Base-by-base conservation (phyloP, 805 yeast species). In the Candida suzukii region DNA sequence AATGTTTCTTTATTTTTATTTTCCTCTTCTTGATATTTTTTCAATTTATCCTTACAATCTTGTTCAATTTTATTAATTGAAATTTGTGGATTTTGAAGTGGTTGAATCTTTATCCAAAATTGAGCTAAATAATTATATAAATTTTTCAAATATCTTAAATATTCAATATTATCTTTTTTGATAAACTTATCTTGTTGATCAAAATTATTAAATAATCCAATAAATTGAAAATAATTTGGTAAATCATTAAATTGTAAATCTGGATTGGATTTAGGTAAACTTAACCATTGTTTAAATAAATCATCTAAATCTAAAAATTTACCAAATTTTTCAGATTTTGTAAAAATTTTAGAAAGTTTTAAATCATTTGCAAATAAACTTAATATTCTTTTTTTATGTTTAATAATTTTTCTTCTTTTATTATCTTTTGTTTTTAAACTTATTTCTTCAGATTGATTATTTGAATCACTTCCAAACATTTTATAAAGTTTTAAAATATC, bases 281-380 rank as follows among this genome's bases (percentile, higher is more conserved):
- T 70, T 30, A 80, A 55, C 76, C 81, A 83, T 25, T 51, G 49
- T 25, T 72, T 74, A 58, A 79, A 82, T 37, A 70, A 64, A 4
- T 54, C 54, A 3, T 66, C 54, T 40, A 87, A 62, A 46, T 87
- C 91, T 17, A 88, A 47, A 47, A 58, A 76, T 46, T 71, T 72
- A 0, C 96, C 96, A 52, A 70, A 73, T 27, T 61, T 59, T 55
- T 88, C 96, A 25, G 71, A 76, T 4, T 73, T 69, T 0, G 76
- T 64, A 54, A 84, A 88, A 6, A 76, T 38, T 0, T 52, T 40
- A 16, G 75, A 72, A 3, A 84, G 46, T 18, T 67, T 66, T 12
- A 85, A 41, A 40, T 70, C 71, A 0, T 69, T 52, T 0, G 82
- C 78, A 38, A 66, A 72, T 16, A 66, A 60, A 43, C 88, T 75